Evolutionary conservation across 2,329 filamentous ascomycete genomes (phyloP), one percentile per base, ranked within the genome.

Genomic region (Plectosphaerella plurivora): DNA sequence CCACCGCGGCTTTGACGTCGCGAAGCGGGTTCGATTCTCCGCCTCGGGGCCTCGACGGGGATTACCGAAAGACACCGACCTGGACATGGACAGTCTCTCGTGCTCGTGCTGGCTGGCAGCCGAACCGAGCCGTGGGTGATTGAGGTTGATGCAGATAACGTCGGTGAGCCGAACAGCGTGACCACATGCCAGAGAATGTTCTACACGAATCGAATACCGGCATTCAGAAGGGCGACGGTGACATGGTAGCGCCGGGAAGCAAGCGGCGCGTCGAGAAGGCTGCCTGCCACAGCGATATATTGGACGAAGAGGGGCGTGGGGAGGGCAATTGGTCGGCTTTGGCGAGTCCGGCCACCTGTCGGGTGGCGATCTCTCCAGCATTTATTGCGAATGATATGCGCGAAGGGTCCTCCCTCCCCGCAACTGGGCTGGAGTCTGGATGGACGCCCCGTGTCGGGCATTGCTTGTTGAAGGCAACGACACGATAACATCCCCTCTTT

Each of bases 361-460:
- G 28, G 28, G 11, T 33, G 28, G 28, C 28, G 28, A 33, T 33
- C 28, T n/a, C 28, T 33, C 28, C 28, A 33, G 28, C 28, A 33
- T 33, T 33, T 33, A 33, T 33, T 33, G 28, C 28, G 28, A 33
- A 33, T 33, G 39, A 51, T 45, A 55, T 55, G 51, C 50, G 53
- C 46, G 49, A 51, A 55, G 48, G 51, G 46, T 53, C 49, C 44
- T 48, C 15, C 35, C 16, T 18, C 14, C 44, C 51, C 42, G 49
- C 42, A 48, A 47, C 36, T 54, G 49, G 52, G 37, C 47, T 41
- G 37, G 16, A 18, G 37, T 41, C 37, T 50, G 33, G 49, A 41
- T 52, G 52, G 45, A 49, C 46, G 45, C 37, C 28, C 28, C 28
- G 28, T 33, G 28, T 33, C 28, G 15, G 14, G 37, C 37, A 39